These are phyloP conservation scores for Tilletia indica DNA, from an alignment of 1,284 basidiomycete species.

Conservation along the genomic window DNA sequence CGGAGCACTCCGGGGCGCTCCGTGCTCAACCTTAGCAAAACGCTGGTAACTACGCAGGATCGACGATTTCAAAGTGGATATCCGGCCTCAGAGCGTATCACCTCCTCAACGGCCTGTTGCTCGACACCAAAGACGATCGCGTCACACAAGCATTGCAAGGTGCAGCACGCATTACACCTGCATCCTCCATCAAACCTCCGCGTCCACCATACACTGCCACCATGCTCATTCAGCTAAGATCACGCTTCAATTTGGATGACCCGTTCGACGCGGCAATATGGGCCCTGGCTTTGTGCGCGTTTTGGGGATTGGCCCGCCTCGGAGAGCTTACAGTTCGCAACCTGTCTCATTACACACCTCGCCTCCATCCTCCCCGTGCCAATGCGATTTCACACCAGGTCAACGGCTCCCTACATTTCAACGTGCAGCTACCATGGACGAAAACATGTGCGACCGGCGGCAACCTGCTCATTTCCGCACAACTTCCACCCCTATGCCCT, in stretches of 20 bases:
- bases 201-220: too few relatives aligned
- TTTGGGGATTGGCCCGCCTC: not conserved
- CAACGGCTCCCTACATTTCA: not conserved
- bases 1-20: too few relatives aligned
- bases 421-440: not conserved
- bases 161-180: too few relatives aligned
- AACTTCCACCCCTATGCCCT: not conserved
- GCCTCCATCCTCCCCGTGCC: not conserved
- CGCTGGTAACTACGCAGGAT: too few relatives aligned
- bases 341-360: not conserved
- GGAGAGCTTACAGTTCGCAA: not conserved
- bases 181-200: too few relatives aligned
- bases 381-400: not conserved
- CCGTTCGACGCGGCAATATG: not conserved
- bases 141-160: too few relatives aligned
- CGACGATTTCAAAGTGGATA: too few relatives aligned
- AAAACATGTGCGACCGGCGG: not conserved
- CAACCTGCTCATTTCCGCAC: not conserved
- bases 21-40: too few relatives aligned
- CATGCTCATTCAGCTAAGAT: not conserved
- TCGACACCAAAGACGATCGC: too few relatives aligned
- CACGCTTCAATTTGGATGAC: not conserved
- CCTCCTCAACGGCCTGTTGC: too few relatives aligned
- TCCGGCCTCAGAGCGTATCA: too few relatives aligned
- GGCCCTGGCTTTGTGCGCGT: not conserved